Base-by-base conservation (phyloP, 2,329 filamentous ascomycete genomes). In the Phialophora chinensis region DNA sequence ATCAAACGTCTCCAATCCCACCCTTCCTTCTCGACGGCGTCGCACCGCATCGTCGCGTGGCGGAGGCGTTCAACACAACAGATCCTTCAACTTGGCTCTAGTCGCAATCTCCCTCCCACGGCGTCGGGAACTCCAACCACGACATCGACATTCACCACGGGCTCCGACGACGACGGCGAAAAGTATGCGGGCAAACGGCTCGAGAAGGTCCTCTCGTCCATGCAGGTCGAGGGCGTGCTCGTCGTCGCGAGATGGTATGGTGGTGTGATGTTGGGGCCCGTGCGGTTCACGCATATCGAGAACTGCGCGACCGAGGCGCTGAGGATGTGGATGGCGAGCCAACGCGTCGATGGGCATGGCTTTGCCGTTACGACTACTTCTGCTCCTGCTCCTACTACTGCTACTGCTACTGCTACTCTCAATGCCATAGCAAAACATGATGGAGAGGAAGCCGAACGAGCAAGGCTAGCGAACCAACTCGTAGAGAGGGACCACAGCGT, bases 211-310 rank as follows among this genome's bases (percentile, higher is more conserved):
- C 77, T 86, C 12, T 76, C 77, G 27, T 78, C 80, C 11, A 76
- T 79, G 69, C 74, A 79, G 20, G 79, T 80, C 14, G 75, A 76
- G 52, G 84, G 84, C 25, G 74, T 77, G 1, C 77, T 85, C 25
- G 81, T 85, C 4, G 84, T 86, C 8, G 84, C 83, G 44, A 72
- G 84, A 17, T 86, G 84, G 84, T 86, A 84, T 69, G 84, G 84
- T 2, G 84, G 84, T 0, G 76, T 81, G 3, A 79, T 85, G 71
- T 77, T 86, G 10, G 84, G 84, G 0, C 84, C 83, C 1, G 79
- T 83, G 17, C 73, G 84, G 17, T 86, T 86, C 68, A 79, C 78
- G 58, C 83, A 85, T 66, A 84, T 86, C 31, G 83, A 85, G 71
- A 79, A 74, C 27, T 78, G 75, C 35, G 84, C 83, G 2, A 77